These are phyloP conservation scores for Pontederia crassipes DNA, from an alignment of 176 grass and related monocot species.

Conservation along the genomic window DNA sequence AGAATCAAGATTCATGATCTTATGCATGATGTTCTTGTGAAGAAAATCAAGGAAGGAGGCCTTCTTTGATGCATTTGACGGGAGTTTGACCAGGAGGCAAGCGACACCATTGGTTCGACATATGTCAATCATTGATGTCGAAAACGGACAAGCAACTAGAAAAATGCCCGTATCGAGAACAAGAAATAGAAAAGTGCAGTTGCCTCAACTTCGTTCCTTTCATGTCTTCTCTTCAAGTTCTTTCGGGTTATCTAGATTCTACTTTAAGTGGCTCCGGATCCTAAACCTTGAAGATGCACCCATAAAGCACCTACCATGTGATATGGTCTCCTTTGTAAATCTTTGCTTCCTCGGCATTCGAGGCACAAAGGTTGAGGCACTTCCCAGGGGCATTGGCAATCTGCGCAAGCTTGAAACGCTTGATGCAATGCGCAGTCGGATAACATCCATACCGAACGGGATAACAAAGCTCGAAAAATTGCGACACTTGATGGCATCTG, in stretches of 20 bases:
- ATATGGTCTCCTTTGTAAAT: constrained; percentile 28
- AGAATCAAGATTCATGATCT: constrained; percentile 29
- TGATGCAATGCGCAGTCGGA: constrained; percentile 4
- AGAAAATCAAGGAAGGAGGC: constrained; percentile 15
- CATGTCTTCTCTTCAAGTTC: background rate
- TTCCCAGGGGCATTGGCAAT: constrained; percentile 24
- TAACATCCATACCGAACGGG: background rate
- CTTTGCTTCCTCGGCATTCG: constrained; percentile 38
- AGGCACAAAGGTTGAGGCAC: constrained; percentile 32
- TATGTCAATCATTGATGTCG: constrained; percentile 12
- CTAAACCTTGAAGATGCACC: constrained; percentile 33
- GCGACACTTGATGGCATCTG: background rate
- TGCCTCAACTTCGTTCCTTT: background rate
- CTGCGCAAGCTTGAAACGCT: constrained; percentile 35
- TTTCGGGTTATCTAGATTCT: constrained; percentile 5
- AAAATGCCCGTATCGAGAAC: too few species aligned
- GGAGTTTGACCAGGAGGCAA: too few species aligned
- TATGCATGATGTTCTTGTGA: constrained; percentile 33
- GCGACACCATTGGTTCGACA: background rate
- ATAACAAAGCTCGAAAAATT: background rate
- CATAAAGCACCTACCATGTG: constrained; percentile 23
- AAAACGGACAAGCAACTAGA: background rate
- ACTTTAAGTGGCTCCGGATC: constrained; percentile 24
- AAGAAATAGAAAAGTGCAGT: background rate
- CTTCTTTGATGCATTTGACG: constrained; percentile 20